These are phyloP conservation scores for Suillus alpinus DNA, from an alignment of 768 basidiomycete genomes.

Conservation along the genomic window DNA sequence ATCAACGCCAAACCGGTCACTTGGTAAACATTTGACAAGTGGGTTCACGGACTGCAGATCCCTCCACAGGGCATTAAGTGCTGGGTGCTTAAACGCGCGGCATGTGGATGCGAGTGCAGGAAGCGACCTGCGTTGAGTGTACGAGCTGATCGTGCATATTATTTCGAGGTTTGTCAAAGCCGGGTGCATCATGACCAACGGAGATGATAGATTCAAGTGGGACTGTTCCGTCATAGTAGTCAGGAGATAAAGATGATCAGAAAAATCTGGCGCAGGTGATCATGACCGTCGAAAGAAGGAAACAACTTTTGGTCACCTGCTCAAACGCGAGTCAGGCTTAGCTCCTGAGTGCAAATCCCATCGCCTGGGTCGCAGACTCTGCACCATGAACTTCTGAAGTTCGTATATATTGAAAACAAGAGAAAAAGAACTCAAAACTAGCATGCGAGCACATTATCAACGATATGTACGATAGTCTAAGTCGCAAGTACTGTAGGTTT, in stretches of 20 bases:
- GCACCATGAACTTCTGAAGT: too few species aligned
- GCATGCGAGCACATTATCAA: too few species aligned
- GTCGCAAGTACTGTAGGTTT: too few species aligned
- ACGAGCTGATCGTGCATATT: neutral
- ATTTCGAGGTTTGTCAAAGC: neutral
- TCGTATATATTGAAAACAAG: too few species aligned
- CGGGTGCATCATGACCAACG: neutral
- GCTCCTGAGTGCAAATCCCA: too few species aligned
- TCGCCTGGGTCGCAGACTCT: too few species aligned
- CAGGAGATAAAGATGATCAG: neutral
- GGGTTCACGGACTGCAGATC: neutral
- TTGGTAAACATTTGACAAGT: neutral
- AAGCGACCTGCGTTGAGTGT: neutral
- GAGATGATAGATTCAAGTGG: neutral
- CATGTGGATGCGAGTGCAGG: neutral
- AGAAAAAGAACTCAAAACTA: too few species aligned
- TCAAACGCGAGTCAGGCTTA: too few species aligned
- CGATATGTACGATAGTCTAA: too few species aligned
- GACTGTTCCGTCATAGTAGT: neutral
- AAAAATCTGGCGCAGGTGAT: too few species aligned
- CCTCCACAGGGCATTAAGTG: neutral
- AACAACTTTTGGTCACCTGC: too few species aligned
- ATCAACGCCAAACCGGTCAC: neutral
- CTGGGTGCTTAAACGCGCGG: neutral
- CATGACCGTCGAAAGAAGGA: too few species aligned